Percentiles rank a stretch among this genome's conserved stretches.
Conservation (phyloP, 805 yeast genomes). For the Teunomyces aglyptinius region DNA sequence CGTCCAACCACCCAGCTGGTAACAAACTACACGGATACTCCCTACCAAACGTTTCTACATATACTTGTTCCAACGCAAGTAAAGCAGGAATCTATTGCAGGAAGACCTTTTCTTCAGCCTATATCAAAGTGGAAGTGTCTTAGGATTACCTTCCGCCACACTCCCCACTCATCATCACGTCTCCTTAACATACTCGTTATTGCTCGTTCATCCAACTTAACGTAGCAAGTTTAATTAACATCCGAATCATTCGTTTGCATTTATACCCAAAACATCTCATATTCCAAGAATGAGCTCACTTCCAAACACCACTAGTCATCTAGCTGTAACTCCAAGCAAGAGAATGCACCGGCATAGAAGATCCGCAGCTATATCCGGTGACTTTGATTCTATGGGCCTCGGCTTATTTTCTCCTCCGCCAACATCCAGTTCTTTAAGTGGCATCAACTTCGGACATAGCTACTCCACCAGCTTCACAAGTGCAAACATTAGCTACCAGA, state of each 20-base stretch:
- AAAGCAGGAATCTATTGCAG: no score
- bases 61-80: not conserved
- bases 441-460: conserved; percentile 5
- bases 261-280: not conserved
- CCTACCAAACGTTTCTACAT: not conserved
- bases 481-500: conserved; percentile 3
- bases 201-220: not conserved
- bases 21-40: not conserved
- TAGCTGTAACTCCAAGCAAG: conserved; percentile 2
- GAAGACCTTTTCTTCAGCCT: not conserved
- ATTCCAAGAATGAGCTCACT: not conserved
- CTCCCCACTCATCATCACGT: no score
- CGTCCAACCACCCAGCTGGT: not conserved
- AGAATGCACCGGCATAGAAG: conserved; percentile 77
- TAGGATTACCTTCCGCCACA: no score
- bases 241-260: not conserved
- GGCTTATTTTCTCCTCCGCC: conserved; percentile 35
- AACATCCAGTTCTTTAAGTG: conserved; percentile 9
- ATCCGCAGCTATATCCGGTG: conserved; percentile 87
- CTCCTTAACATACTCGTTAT: not conserved
- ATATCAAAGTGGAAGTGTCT: not conserved
- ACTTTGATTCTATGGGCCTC: conserved; percentile 55
- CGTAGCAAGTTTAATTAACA: not conserved
- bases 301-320: not conserved
- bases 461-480: not conserved